These are phyloP conservation scores for Prunus mira DNA, from an alignment of 306 rosid genomes.

Conservation along the genomic window DNA sequence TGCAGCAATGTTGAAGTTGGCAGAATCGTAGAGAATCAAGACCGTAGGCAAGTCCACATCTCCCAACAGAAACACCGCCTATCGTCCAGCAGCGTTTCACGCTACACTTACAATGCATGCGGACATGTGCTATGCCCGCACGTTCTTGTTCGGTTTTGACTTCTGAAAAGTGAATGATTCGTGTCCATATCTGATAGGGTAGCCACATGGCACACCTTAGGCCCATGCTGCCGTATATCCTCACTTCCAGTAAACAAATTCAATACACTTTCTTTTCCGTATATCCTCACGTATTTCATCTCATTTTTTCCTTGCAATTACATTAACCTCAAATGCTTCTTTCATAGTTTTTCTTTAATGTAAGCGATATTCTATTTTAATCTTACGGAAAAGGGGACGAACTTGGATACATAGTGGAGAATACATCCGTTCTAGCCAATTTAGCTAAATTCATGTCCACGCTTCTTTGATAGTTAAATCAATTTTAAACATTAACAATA, in stretches of 20 bases:
- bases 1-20: background rate
- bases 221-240: background rate
- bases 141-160: slow-evolving; percentile 9
- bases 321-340: too few species aligned
- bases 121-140: slow-evolving; percentile 12
- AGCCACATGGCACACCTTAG: background rate
- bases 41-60: background rate
- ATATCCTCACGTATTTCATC: too few species aligned
- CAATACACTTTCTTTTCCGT: too few species aligned
- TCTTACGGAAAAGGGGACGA: accelerated
- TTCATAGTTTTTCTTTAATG: too few species aligned
- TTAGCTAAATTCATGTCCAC: accelerated
- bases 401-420: accelerated
- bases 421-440: too few species aligned
- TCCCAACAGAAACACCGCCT: background rate
- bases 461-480: too few species aligned
- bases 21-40: background rate
- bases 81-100: slow-evolving; percentile 17
- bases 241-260: background rate
- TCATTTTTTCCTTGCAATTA: too few species aligned
- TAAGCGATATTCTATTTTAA: too few species aligned
- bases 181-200: background rate
- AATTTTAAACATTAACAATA: too few species aligned
- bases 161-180: background rate
- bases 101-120: background rate